A percentile compares a stretch with the other conserved stretches of the same genome.
These are phyloP conservation scores for Chlamydomonas incerta DNA, from an alignment of 139 green algal species.

Conservation along the genomic window DNA sequence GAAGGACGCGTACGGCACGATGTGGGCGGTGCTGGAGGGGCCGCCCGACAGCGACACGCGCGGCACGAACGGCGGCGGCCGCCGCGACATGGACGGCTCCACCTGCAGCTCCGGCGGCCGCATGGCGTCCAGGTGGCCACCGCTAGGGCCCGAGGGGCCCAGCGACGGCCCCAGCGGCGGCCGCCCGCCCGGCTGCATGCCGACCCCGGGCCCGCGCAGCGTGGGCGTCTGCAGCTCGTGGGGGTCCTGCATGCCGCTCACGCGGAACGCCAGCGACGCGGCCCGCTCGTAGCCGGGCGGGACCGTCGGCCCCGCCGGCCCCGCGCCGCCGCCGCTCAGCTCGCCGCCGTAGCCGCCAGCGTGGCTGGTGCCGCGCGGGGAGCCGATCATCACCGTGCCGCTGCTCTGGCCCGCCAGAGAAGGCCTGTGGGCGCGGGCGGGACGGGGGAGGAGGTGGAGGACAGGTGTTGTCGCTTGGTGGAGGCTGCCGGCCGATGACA, in stretches of 20 bases:
- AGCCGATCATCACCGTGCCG: not conserved
- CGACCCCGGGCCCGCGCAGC: not conserved
- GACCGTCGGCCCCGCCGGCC: no score
- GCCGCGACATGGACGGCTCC: not conserved
- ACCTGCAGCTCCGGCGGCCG: constrained; percentile 2
- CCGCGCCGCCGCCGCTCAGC: no score
- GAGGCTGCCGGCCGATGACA: no score
- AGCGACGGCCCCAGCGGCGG: no score
- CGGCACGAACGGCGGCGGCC: not conserved
- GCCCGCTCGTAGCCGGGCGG: not conserved
- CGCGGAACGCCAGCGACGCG: not conserved
- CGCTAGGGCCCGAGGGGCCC: no score
- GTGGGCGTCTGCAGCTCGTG: constrained; percentile 1
- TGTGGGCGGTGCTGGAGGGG: not conserved
- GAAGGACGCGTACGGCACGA: not conserved
- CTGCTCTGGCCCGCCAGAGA: not conserved
- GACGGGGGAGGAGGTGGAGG: no score
- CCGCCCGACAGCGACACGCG: not conserved
- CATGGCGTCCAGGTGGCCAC: not conserved
- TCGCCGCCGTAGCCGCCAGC: no score
- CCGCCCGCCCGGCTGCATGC: not conserved
- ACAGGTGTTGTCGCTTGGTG: no score
- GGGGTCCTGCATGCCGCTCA: not conserved
- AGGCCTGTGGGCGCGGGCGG: not conserved
- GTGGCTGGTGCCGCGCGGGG: not conserved